phyloP scores from a whole-genome alignment of 2,329 filamentous ascomycete genomes.

The Xylariaceae sp. region DNA sequence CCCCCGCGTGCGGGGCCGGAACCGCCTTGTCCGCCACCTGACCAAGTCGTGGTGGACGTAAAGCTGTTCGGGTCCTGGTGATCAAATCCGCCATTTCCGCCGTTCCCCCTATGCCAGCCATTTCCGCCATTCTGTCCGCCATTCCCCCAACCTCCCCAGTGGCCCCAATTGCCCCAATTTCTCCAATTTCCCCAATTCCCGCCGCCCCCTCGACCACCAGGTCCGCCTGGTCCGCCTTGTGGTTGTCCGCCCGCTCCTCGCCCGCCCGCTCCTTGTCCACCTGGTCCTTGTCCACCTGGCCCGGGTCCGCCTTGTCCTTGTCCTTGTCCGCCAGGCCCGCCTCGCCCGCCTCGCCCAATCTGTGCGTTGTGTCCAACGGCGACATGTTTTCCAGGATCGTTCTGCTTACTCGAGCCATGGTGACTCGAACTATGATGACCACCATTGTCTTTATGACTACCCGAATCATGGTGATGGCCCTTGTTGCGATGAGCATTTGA shows the following conservation, averaged over 20 bases:
- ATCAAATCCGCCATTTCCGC: background rate
- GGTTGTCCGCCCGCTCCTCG: no score
- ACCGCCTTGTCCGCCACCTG: no score
- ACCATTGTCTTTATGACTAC: background rate
- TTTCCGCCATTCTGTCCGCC: background rate
- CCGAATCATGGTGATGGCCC: background rate
- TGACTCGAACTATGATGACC: background rate
- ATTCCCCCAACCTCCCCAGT: background rate
- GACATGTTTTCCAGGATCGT: background rate
- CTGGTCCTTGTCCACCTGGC: no score
- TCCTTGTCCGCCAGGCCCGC: background rate
- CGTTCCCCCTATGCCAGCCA: background rate
- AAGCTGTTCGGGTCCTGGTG: background rate
- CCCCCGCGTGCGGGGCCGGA: background rate
- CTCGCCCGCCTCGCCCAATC: background rate
- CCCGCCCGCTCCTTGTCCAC: no score
- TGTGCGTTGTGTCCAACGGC: background rate
- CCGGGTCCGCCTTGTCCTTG: background rate
- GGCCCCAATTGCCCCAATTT: background rate
- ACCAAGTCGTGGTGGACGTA: no score
- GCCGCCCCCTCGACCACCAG: background rate
- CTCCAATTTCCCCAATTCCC: background rate
- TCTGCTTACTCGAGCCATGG: background rate
- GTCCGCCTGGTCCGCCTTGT: background rate
- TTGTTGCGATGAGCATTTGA: background rate